Percentiles rank a stretch among this genome's conserved stretches.
phyloP scores from a whole-genome alignment of 768 basidiomycete genomes.

The Pholiota molesta region DNA sequence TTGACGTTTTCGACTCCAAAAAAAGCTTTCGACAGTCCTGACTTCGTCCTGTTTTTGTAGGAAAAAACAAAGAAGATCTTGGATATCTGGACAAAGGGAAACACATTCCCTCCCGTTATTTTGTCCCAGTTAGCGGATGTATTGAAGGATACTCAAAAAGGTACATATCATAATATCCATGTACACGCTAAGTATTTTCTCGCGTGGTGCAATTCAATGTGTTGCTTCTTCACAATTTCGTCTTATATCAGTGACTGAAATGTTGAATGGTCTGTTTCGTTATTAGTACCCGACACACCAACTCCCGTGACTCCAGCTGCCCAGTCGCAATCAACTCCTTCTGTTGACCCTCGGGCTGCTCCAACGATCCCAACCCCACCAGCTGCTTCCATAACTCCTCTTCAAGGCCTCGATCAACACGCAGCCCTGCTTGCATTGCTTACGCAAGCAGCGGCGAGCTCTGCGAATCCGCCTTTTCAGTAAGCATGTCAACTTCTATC shows the following conservation, averaged over 20 bases:
- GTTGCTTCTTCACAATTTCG: conserved; percentile 43
- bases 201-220: conserved; percentile 63
- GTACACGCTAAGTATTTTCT: conserved; percentile 84
- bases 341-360: conserved; percentile 28
- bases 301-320: conserved; percentile 41
- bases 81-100: conserved; percentile 95
- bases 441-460: conserved; percentile 57
- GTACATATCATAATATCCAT: conserved; percentile 77
- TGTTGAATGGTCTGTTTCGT: conserved; percentile 55
- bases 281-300: conserved; percentile 58
- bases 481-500: conserved; percentile 32
- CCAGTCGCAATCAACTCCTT: conserved; percentile 30
- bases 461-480: conserved; percentile 34
- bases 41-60: conserved; percentile 49
- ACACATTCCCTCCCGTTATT: conserved; percentile 82
- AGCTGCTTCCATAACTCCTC: conserved; percentile 16
- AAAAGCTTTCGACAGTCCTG: background rate
- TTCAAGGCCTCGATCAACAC: conserved; percentile 51
- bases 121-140: conserved; percentile 73
- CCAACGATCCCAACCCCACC: conserved; percentile 27
- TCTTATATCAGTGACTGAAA: conserved; percentile 73
- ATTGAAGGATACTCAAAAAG: conserved; percentile 76
- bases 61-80: conserved; percentile 97
- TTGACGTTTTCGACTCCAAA: background rate
- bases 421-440: conserved; percentile 71